Evolutionary conservation across 441 rosid genomes (phyloP).

Genomic region (Metrosideros polymorpha): DNA sequence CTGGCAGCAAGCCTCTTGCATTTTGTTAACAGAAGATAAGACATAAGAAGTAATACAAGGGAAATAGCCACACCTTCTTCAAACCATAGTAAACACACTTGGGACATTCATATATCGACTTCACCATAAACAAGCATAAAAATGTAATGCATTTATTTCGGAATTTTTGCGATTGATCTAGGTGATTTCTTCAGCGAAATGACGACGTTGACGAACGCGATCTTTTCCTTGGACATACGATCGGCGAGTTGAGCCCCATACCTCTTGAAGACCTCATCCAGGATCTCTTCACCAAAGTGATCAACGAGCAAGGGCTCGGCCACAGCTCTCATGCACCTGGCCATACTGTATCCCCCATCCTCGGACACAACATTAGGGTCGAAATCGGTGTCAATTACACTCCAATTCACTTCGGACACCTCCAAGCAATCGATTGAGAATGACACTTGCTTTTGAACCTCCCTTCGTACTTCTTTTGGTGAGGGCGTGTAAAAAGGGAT

Average conservation of each 20-base stretch:
- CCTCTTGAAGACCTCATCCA: background rate
- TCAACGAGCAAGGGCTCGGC: background rate
- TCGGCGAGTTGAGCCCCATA: background rate
- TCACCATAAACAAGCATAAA: background rate
- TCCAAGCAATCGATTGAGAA: background rate
- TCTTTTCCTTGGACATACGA: background rate
- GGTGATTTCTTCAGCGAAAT: background rate
- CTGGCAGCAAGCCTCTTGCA: background rate
- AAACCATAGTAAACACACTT: background rate
- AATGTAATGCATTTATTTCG: background rate
- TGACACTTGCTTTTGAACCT: background rate
- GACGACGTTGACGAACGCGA: background rate
- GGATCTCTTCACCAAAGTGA: slow-evolving; percentile 3
- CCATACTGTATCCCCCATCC: background rate
- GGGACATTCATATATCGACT: background rate
- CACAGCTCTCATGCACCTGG: slow-evolving; percentile 7
- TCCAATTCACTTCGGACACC: background rate
- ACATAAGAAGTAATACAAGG: background rate
- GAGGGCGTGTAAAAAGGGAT: slow-evolving; percentile 1
- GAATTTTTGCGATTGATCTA: background rate
- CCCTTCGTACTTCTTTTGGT: background rate
- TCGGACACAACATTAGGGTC: background rate
- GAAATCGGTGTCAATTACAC: background rate
- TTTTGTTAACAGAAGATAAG: background rate
- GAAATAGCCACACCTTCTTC: background rate